These are phyloP conservation scores for Trichoderma pleuroti DNA, from an alignment of 2,329 filamentous ascomycete genomes.

Conservation along the genomic window DNA sequence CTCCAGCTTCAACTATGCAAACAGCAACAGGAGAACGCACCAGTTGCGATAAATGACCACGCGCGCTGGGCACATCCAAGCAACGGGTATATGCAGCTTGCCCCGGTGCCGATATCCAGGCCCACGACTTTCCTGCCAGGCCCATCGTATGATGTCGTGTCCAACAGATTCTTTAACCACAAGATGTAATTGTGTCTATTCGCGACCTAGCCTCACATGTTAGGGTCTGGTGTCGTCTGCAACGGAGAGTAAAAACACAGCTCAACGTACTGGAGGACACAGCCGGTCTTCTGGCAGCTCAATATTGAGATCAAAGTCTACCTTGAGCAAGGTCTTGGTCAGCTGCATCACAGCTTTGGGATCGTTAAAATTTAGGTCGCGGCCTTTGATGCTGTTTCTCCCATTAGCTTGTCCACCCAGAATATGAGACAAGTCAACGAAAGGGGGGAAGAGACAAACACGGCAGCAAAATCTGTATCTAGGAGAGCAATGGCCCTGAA, in stretches of 20 bases:
- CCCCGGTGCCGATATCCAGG: constrained; percentile 84
- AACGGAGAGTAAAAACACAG: not conserved
- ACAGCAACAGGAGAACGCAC: constrained; percentile 27
- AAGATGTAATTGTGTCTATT: constrained; percentile 83
- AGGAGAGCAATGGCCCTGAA: constrained; percentile 42
- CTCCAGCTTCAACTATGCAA: too few species aligned
- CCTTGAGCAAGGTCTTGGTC: constrained; percentile 71
- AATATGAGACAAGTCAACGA: constrained; percentile 8
- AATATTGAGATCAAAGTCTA: constrained; percentile 70
- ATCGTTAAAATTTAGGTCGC: constrained; percentile 75
- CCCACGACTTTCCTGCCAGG: constrained; percentile 56
- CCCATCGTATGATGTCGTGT: constrained; percentile 59
- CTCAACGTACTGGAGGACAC: constrained; percentile 69
- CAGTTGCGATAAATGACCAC: constrained; percentile 71
- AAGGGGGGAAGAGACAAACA: constrained; percentile 34
- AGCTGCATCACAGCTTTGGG: constrained; percentile 74
- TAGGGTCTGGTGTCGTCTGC: not conserved
- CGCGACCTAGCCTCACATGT: constrained; percentile 41
- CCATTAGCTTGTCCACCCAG: not conserved
- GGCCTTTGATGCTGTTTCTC: constrained; percentile 28
- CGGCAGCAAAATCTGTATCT: constrained; percentile 40
- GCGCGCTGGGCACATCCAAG: constrained; percentile 67
- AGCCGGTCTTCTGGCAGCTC: constrained; percentile 73
- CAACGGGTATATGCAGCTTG: constrained; percentile 87
- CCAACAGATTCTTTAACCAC: constrained; percentile 80